Base-by-base conservation (phyloP, 345 rosid genomes). In the Lepidium didymum region DNA sequence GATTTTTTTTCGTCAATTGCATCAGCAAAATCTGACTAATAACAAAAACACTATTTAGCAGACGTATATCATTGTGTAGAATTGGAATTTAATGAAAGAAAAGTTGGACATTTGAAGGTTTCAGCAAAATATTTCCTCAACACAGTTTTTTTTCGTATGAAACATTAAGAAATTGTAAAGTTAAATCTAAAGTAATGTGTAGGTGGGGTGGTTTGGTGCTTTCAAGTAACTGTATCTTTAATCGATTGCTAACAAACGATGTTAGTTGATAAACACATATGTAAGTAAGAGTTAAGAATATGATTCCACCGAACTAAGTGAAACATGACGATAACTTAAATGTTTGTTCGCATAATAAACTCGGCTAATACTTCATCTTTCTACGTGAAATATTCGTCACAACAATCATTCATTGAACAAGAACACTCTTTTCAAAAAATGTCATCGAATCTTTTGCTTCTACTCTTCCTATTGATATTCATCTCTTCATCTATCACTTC, bases 401-500 rank as follows among this genome's bases (percentile, higher is more conserved):
- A 34, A 9, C 15, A 62, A 56, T 53, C 63, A 27, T 46, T 43
- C 54, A 12, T 53, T 70, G 75, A 63, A 57, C 13, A 10, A 21
- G n/a, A 47, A 60, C n/a, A 18, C 60, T 59, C 47, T 34, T 3
- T 13, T 29, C 16, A n/a, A 46, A 14, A 64, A 60, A 74, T 74
- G 78, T 55, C 56, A 67, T 2, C 6, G 13, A 67, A 59, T 64
- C 73, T 11, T 61, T 40, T 25, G 15, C 50, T 15, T 25, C 56
- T 62, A 34, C 53, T 42, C 7, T 1, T 14, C 36, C 44, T 47
- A 13, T 56, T 57, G 13, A 25, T 43, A 4, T 16, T 31, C 41
- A 1, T 74, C 68, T n/a, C 69, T 13, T 4, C 59, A 58, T 19
- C 51, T 4, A 43, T 68, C 52, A 77, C 66, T 46, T 23, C 58